Evolutionary conservation across 345 rosid genomes (phyloP), one percentile per base, ranked within the genome.

Genomic region (Eucalyptus polyanthemos): DNA sequence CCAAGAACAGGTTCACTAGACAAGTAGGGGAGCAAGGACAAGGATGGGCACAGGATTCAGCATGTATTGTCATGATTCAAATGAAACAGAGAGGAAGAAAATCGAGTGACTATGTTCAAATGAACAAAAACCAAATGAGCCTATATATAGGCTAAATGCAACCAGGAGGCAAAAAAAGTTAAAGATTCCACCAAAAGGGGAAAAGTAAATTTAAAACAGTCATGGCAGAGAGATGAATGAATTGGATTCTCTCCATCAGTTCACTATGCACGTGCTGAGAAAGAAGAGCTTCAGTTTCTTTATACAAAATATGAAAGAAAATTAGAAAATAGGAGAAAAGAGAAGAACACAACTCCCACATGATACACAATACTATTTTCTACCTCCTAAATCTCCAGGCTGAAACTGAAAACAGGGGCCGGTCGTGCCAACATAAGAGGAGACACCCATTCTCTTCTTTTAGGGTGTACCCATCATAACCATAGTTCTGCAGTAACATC

Each of bases 391-490:
- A 92, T 88, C 94, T 90, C 98, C 98, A 96, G 22, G 95, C 96
- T 7, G 98, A 94, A 42, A 94, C 93, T 7, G 98, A 95, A 86
- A 91, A 96, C 88, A 96, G 94, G 11, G 94, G 94, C 88, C 93
- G 92, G 47, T 91, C 93, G 10, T 96, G 95, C 98, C 98, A 96
- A 93, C 94, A 94, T 47, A 95, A 90, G 89, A 91, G 51, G 86
- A 94, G 88, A 89, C 95, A 92, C 34, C 98, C 98, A 42, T 92
- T 93, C 86, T 95, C 95, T 86, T 95, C 96, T 91, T 92, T 95
- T 89, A 96, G 93, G 91, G 89, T 94, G 88, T 94, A 96, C 17
- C 96, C 95, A 37, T 93, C 97, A 25, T 91, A 95, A 51, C 95
- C 94, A 81, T 93, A 93, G 89, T 91, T 92, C 88, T 93, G 96